Evolutionary conservation across 495 filamentous ascomycete species (phyloP).

Genomic region (Aspergillus sclerotiicarbonarius): DNA sequence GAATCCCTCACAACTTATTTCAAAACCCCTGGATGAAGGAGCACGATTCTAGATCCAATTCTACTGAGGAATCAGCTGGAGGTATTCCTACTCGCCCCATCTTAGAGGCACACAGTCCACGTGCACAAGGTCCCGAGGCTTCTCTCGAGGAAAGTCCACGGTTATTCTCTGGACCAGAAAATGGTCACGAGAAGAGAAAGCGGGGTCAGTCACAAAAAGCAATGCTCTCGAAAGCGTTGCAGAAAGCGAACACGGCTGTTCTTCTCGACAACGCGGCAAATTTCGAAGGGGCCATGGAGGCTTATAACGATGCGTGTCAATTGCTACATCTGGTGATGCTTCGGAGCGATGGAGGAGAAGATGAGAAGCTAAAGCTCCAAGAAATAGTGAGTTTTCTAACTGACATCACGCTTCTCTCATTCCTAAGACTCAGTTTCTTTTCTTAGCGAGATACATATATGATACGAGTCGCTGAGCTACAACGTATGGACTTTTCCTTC

Average conservation of each 20-base stretch:
- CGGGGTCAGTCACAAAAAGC: conserved; percentile 70
- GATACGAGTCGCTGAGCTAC: conserved; percentile 80
- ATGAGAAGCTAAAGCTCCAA: conserved; percentile 79
- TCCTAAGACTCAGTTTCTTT: conserved; percentile 14
- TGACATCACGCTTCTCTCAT: neutral
- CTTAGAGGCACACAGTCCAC: conserved; percentile 1
- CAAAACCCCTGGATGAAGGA: conserved; percentile 17
- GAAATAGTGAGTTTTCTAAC: conserved; percentile 69
- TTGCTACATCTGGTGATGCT: conserved; percentile 84
- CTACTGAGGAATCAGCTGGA: conserved; percentile 2
- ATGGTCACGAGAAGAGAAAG: conserved; percentile 34
- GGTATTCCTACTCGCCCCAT: neutral
- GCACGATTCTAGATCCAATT: conserved; percentile 2
- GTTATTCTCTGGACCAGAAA: conserved; percentile 23
- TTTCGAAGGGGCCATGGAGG: conserved; percentile 86
- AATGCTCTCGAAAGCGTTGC: conserved; percentile 88
- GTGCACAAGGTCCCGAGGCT: neutral
- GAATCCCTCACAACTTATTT: conserved; percentile 10
- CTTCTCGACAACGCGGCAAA: conserved; percentile 93
- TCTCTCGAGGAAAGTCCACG: conserved; percentile 2
- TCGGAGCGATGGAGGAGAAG: conserved; percentile 74
- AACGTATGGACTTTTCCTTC: conserved; percentile 61
- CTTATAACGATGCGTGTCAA: conserved; percentile 85
- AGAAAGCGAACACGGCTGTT: conserved; percentile 94
- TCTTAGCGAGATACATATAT: conserved; percentile 81